These are phyloP conservation scores for Hansenula sp. DNA, from an alignment of 1,139 yeast species.

Conservation along the genomic window DNA sequence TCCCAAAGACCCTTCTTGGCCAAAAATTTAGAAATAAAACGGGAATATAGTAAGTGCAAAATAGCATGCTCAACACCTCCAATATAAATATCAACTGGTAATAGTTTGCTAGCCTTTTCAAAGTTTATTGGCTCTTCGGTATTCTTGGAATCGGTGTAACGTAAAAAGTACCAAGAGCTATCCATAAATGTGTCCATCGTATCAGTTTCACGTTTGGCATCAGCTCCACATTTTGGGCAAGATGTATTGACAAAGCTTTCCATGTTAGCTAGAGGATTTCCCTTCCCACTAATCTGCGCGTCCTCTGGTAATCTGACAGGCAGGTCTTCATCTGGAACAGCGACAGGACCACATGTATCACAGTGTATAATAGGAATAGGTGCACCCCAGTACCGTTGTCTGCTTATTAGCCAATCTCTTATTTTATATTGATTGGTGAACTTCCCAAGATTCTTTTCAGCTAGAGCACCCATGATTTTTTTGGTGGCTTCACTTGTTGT, in stretches of 20 bases:
- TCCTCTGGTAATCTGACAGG: conserved; percentile 77
- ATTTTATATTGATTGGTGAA: conserved; percentile 54
- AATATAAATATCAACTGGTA: conserved; percentile 87
- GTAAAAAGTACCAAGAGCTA: conserved; percentile 92
- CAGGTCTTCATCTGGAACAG: conserved; percentile 80
- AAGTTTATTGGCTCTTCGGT: conserved; percentile 43
- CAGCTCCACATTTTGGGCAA: conserved; percentile 78
- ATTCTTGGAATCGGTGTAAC: conserved; percentile 77
- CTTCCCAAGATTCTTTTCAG: conserved; percentile 37
- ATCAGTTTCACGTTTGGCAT: conserved; percentile 87
- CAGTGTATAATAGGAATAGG: conserved; percentile 96
- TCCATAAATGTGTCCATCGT: conserved; percentile 99
- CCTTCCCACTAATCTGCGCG: conserved; percentile 45
- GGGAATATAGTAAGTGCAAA: conserved; percentile 76
- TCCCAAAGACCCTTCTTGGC: conserved; percentile 58
- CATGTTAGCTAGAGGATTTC: conserved; percentile 67
- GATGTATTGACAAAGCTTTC: conserved; percentile 65
- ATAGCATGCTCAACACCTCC: conserved; percentile 98
- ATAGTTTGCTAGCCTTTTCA: conserved; percentile 43
- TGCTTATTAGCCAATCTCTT: conserved; percentile 90
- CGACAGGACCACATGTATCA: conserved; percentile 75
- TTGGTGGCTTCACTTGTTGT: conserved; percentile 46
- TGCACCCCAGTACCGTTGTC: conserved; percentile 98
- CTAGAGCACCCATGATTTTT: conserved; percentile 41
- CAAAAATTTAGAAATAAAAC: conserved; percentile 81